A percentile compares a stretch with the other conserved stretches of the same genome.
phyloP scores from a whole-genome alignment of 345 rosid genomes.

The Dipteronia sinensis region DNA sequence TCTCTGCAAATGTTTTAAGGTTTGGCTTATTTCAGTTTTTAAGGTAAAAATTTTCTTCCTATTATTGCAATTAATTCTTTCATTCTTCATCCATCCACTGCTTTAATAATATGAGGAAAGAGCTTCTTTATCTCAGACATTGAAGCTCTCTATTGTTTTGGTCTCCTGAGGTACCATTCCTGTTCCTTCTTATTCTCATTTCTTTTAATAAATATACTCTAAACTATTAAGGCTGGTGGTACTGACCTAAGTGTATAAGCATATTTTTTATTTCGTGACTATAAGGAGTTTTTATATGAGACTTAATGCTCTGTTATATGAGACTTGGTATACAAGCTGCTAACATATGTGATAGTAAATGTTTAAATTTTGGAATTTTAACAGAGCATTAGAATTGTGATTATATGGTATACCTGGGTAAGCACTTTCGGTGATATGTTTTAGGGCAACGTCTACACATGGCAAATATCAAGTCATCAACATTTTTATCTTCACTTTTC shows the following conservation, averaged over 20 bases:
- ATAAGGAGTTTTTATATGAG: not conserved
- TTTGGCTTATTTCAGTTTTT: not conserved
- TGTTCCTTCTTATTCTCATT: not conserved
- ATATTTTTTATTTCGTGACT: not conserved
- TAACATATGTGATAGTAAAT: not conserved
- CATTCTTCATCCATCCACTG: not conserved
- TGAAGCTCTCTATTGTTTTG: not conserved
- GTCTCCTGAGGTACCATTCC: not conserved
- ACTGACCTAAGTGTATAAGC: not conserved
- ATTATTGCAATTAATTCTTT: not conserved
- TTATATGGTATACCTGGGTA: slow-evolving; percentile 46
- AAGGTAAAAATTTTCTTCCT: not conserved
- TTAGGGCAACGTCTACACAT: slow-evolving; percentile 80
- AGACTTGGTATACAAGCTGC: not conserved
- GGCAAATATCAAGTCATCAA: slow-evolving; percentile 54
- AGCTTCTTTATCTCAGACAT: not conserved
- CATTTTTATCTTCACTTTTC: slow-evolving; percentile 45
- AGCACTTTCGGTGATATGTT: slow-evolving; percentile 70
- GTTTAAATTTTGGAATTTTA: not conserved
- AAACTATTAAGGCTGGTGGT: not conserved
- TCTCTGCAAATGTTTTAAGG: not conserved
- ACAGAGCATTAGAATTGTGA: not conserved
- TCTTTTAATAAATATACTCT: not conserved
- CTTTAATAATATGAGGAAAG: not conserved
- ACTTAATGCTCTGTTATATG: not conserved